These are phyloP conservation scores for Saururus chinensis DNA, from an alignment of 164 flowering plant species.

Conservation along the genomic window DNA sequence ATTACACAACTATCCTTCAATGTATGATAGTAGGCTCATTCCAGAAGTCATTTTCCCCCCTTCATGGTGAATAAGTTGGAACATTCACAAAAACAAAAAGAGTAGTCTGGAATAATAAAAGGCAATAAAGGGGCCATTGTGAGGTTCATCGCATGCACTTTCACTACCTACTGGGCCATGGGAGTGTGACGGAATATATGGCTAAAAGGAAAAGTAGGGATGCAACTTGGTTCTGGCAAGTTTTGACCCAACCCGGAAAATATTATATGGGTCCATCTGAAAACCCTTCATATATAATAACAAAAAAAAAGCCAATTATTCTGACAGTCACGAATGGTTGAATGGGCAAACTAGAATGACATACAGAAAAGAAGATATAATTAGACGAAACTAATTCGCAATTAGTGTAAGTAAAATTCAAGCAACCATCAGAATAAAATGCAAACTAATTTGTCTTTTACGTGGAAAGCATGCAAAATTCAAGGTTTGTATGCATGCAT, in stretches of 20 bases:
- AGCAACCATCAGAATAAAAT: no score
- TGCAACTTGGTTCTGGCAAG: background rate
- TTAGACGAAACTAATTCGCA: no score
- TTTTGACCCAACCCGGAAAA: background rate
- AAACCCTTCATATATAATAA: constrained; percentile 14
- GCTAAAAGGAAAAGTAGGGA: background rate
- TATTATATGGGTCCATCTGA: constrained; percentile 10
- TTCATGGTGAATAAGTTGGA: background rate
- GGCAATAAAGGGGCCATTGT: constrained; percentile 19
- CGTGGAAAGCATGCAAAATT: no score
- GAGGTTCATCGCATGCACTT: constrained; percentile 22
- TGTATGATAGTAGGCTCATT: background rate
- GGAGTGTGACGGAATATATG: background rate
- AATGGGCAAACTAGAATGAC: no score
- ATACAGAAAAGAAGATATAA: no score
- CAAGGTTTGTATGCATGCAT: no score
- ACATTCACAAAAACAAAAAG: background rate
- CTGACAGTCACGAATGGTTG: no score
- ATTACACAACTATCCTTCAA: background rate
- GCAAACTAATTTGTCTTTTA: no score
- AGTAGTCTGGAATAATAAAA: constrained; percentile 13
- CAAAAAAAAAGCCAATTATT: constrained; percentile 1
- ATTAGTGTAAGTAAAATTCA: no score
- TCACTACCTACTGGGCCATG: constrained; percentile 7
- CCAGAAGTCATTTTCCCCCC: background rate